Evolutionary conservation across 1,139 yeast species (phyloP).

Genomic region (Kluyveromyces sp.): DNA sequence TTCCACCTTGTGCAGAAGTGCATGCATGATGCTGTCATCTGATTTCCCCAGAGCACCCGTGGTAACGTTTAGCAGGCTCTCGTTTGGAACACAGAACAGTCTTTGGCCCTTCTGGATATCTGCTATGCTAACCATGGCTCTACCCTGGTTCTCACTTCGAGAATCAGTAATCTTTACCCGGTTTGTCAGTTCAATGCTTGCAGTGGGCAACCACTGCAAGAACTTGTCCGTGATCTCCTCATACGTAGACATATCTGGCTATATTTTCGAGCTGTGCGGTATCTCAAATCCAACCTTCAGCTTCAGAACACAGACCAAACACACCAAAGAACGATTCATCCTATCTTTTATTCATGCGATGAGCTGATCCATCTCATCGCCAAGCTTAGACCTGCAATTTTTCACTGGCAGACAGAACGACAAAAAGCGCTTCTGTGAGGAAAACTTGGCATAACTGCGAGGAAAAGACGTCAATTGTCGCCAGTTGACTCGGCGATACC

Average conservation of each 20-base stretch:
- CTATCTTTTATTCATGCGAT: background rate
- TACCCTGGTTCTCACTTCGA: conserved; percentile 56
- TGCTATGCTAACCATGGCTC: conserved; percentile 64
- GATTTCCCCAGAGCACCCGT: conserved; percentile 44
- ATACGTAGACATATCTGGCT: conserved; percentile 16
- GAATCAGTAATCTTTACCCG: conserved; percentile 57
- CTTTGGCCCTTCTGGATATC: conserved; percentile 54
- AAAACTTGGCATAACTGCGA: background rate
- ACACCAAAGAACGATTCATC: background rate
- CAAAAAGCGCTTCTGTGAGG: background rate
- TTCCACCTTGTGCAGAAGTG: conserved; percentile 39
- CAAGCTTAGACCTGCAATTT: background rate
- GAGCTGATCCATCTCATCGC: background rate
- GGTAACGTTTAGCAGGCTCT: conserved; percentile 48
- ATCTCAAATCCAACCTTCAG: background rate
- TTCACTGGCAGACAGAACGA: background rate
- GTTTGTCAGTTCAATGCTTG: conserved; percentile 44
- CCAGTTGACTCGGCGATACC: background rate
- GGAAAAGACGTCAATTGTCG: background rate
- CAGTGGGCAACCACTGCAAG: conserved; percentile 44
- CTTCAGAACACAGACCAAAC: background rate
- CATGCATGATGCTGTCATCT: conserved; percentile 34
- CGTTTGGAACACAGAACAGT: conserved; percentile 64
- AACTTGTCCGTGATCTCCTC: conserved; percentile 38
- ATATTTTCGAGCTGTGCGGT: background rate